Evolutionary conservation across 768 basidiomycete species (phyloP), one percentile per base, ranked within the genome.

Genomic region (Pholiota microspora): DNA sequence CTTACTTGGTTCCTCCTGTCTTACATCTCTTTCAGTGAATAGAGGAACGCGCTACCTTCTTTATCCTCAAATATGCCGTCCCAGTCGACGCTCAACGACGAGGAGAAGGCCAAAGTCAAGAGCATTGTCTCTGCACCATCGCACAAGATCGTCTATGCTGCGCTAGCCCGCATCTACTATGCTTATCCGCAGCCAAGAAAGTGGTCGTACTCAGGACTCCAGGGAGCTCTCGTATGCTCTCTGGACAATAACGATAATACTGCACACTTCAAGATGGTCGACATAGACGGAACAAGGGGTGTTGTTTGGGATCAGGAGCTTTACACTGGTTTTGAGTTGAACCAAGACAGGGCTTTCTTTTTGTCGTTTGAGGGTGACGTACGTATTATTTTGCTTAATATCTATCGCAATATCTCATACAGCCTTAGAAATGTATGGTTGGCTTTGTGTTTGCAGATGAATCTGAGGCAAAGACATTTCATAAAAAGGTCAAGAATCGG

Each of bases 271-370:
- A 84, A 83, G 68, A 74, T 98, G 49, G 89, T 98, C 2, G 96
- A 98, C 69, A 64, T 97, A 15, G 71, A 78, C 59, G 91, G 93
- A 16, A 92, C 91, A 3, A 73, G 93, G 51, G 94, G 93, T 4
- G 81, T 94, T 18, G 83, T 94, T 38, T 99, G 96, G 96, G 85
- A 93, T 54, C 92, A 97, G 60, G 94, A 96, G 68, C 71, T 98
- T 4, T 96, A 94, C 62, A 77, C 88, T 23, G 85, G 84, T 28
- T 81, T 96, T 59, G 83, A 89, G 53, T 92, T 93, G 66, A 74
- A 82, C 64, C 80, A 88, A 64, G 96, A 98, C 67, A 77, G 94
- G 56, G 80, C 88, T 2, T 95, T 87, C 80, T 97, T 98, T 64
- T 92, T 96, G 72, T 86, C 93, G 0, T 98, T 97, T 69, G 77